Evolutionary conservation across 768 basidiomycete genomes (phyloP), one percentile per base, ranked within the genome.

Genomic region (Scleroderma bovista): DNA sequence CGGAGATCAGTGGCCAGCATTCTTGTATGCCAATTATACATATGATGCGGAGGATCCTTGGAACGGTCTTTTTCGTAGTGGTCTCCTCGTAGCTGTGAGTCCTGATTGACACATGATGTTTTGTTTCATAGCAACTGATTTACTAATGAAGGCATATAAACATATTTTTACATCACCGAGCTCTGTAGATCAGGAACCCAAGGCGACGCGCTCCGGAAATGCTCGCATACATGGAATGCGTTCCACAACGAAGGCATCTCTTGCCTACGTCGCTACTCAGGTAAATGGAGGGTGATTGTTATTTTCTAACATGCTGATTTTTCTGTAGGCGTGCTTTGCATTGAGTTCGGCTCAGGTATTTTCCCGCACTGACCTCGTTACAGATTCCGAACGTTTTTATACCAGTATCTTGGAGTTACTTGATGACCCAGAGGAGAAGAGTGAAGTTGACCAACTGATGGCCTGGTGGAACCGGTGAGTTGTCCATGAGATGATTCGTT

Each of bases 141-240:
- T 29, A n/a, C n/a, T 29, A 29, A 4, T 29, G 6, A 22, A 66
- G 64, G 63, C 59, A 1, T 64, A 42, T 16, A 65, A 58, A 38
- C 58, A 65, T 44, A 50, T 68, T n/a, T 68, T 68, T 37, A 68
- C 54, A 2, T 65, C 61, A 1, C 64, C 65, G 2, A 66, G 63
- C 42, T 65, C 64, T 8, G 62, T 65, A 3, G 54, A 66, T 29
- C 57, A 56, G 31, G 62, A 61, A 31, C 44, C 50, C 16, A 64
- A 57, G 44, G 64, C 62, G 4, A 64, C 65, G 3, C 22, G 54
- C 24, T 64, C 57, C 8, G 58, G 60, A 4, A 64, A 64, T 34
- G 52, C 55, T 3, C 20, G 43, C 2, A 57, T 60, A 23, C 60
- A 59, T 11, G 42, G 57, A 1, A 59, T 57, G 58, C 50, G 37